Conservation (phyloP, 2,329 filamentous ascomycete species). For the Monosporascus sp. region DNA sequence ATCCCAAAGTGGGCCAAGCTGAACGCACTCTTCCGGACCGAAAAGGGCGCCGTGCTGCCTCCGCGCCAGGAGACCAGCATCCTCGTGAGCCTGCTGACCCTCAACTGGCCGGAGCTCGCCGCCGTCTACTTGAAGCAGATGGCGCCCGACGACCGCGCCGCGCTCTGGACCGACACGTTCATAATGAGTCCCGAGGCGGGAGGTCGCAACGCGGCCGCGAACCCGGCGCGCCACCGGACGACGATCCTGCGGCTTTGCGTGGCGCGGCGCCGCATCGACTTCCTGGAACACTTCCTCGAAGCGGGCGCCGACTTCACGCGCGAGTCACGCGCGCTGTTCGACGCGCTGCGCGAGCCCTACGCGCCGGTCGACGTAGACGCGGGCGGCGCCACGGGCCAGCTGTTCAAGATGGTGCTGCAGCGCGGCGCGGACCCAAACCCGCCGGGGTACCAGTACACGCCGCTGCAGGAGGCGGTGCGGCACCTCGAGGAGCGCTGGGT, state of each 20-base stretch:
- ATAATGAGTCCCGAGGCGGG: background rate
- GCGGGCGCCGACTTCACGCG: conserved; percentile 7
- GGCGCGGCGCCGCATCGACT: background rate
- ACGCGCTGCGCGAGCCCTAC: background rate
- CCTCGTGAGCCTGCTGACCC: conserved; percentile 7
- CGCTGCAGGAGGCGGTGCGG: conserved; percentile 12
- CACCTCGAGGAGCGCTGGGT: conserved; percentile 15
- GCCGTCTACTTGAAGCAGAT: conserved; percentile 7
- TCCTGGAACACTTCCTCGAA: conserved; percentile 5
- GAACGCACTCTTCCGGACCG: background rate
- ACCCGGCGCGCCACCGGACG: background rate
- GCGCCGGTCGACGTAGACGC: background rate
- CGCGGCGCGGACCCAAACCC: conserved; percentile 14
- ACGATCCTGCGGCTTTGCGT: conserved; percentile 8
- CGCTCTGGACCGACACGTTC: conserved; percentile 6
- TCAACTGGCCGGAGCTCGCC: conserved; percentile 9
- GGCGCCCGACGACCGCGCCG: background rate
- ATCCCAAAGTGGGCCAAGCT: conserved; percentile 9
- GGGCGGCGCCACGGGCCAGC: conserved; percentile 6
- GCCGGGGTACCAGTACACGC: conserved; percentile 9
- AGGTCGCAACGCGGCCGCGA: background rate
- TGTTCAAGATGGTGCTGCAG: conserved; percentile 14
- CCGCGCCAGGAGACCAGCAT: background rate
- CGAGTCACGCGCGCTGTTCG: conserved; percentile 5
- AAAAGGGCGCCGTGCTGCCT: background rate